Evolutionary conservation across 23 red algal species (phyloP).

Genomic region (Gracilaria gracilis): DNA sequence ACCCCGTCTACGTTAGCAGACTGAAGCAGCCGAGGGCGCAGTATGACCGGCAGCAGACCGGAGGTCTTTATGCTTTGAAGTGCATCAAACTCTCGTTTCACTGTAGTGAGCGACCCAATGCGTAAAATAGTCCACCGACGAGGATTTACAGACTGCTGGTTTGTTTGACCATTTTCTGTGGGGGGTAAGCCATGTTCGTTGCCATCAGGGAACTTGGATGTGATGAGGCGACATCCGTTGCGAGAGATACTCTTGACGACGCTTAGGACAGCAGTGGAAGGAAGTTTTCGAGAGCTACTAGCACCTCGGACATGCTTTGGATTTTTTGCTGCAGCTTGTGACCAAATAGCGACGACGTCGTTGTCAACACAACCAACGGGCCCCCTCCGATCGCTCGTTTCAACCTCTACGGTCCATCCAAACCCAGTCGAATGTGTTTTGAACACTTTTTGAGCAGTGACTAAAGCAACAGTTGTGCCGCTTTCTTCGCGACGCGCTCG

Average conservation of each 20-base stretch:
- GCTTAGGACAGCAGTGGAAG: constrained; percentile 37
- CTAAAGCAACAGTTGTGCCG: constrained; percentile 52
- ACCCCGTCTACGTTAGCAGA: neutral
- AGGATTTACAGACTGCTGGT: neutral
- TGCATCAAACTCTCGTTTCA: constrained; percentile 78
- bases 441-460: constrained; percentile 49
- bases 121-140: constrained; percentile 61
- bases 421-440: constrained; percentile 47
- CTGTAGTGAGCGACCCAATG: constrained; percentile 66
- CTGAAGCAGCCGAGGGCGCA: constrained; percentile 47
- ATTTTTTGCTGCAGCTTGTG: neutral
- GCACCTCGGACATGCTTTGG: constrained; percentile 9
- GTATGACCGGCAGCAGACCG: constrained; percentile 53
- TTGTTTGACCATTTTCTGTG: constrained; percentile 33
- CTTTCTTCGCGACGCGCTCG: constrained; percentile 71
- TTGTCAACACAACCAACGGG: constrained; percentile 72
- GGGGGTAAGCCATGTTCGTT: constrained; percentile 9
- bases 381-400: constrained; percentile 49
- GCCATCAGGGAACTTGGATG: constrained; percentile 55
- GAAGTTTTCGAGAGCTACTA: constrained; percentile 34
- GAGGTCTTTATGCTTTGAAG: constrained; percentile 65
- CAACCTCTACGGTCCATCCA: constrained; percentile 72
- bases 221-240: constrained; percentile 50
- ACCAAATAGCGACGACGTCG: constrained; percentile 63
- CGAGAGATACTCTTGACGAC: constrained; percentile 35